Base-by-base conservation (phyloP, 176 grass and related monocot genomes). In the Triticum urartu region DNA sequence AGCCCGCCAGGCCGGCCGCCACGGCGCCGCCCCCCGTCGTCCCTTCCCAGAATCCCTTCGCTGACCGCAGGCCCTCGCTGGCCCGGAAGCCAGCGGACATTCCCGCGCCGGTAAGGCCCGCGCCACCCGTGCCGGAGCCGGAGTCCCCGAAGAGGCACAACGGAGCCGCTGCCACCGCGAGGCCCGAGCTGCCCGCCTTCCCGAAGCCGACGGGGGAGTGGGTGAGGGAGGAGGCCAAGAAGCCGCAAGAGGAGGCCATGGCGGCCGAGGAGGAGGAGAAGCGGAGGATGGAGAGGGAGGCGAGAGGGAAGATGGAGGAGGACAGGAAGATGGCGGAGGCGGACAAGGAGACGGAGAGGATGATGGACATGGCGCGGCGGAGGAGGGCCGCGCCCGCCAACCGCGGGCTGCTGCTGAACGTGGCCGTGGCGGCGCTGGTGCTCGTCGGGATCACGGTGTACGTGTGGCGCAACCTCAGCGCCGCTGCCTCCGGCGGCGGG, bases 371-470 rank as follows among this genome's bases (percentile, higher is more conserved):
- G 62, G 35, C 4, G 65, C 7, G 3, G 40, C 28, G 35, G 30
- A 63, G 25, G 26, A 71, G 48, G 72, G 61, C 63, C 33, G 18
- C 2, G 56, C 39, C 84, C 2, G 89, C 36, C 10, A 74, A 18
- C 79, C 83, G 74, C 11, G 68, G 85, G 17, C 69, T 86, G 83
- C 75, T 98, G 65, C 32, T 89, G 86, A 98, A 98, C 80, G 89
- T 90, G 80, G 89, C 58, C 0, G 86, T 93, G 83, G 95, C 86
- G 5, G 81, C 77, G 83, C 64, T 87, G 14, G 88, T 93, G 34
- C 85, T 98, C 70, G 3, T 93, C 22, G 88, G 66, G 30, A 79
- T 98, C 69, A 90, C 66, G 11, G 48, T 83, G n/a, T 95, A 95
- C 74, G 59, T 88, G 34, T 92, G 86, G 86, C 73, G 81, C 73